Percentiles rank a stretch among this genome's conserved stretches.
These are phyloP conservation scores for Ophiostoma australiae DNA, from an alignment of 2,329 filamentous ascomycete genomes.

Conservation along the genomic window DNA sequence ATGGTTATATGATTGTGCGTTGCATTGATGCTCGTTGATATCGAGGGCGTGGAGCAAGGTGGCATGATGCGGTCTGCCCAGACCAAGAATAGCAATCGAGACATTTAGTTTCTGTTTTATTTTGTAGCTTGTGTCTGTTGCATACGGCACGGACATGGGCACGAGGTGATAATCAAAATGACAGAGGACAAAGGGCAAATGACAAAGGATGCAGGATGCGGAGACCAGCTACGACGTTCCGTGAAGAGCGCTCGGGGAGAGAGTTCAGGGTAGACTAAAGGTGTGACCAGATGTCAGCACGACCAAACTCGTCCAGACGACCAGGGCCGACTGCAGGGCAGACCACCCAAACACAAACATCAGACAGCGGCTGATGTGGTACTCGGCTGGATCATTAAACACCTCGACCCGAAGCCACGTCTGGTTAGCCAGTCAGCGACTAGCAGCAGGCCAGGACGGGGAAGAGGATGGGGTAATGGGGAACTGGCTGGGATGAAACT, in stretches of 20 bases:
- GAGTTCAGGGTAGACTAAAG: not conserved
- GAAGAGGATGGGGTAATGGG: not conserved
- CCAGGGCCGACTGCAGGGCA: too few species aligned
- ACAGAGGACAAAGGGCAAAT: not conserved
- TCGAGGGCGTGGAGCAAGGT: not conserved
- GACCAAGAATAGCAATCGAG: not conserved
- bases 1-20: too few species aligned
- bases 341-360: not conserved
- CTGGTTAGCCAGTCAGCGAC: not conserved
- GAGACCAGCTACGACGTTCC: slow-evolving; percentile 4
- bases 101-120: too few species aligned
- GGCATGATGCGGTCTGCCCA: not conserved
- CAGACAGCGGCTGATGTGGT: not conserved
- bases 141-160: not conserved
- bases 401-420: not conserved
- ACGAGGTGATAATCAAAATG: not conserved
- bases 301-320: not conserved
- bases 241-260: not conserved
- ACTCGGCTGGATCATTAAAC: slow-evolving; percentile 6
- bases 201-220: not conserved
- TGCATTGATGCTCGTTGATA: too few species aligned
- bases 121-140: too few species aligned
- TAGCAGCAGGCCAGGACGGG: not conserved
- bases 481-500: not conserved
- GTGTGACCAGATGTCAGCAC: not conserved